phyloP scores from a whole-genome alignment of 805 yeast species.

The Saturnispora kantuleensis region DNA sequence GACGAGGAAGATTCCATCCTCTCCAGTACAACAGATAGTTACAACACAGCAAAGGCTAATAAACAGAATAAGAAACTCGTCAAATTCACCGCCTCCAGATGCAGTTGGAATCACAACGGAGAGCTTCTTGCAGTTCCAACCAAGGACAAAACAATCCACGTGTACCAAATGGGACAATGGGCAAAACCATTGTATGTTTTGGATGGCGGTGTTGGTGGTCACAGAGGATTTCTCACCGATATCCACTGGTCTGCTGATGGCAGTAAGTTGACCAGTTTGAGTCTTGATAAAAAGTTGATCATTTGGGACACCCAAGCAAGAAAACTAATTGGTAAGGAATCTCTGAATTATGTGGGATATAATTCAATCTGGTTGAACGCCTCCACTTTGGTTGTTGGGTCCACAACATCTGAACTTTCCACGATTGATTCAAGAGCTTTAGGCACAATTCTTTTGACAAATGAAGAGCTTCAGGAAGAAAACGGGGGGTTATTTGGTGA shows the following conservation, averaged over 20 bases:
- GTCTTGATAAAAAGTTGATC: slow-evolving; percentile 38
- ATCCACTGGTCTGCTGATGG: slow-evolving; percentile 56
- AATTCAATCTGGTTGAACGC: slow-evolving; percentile 10
- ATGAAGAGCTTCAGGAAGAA: slow-evolving; percentile 12
- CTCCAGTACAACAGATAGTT: slow-evolving; percentile 13
- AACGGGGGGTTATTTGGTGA: neutral
- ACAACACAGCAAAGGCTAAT: slow-evolving; percentile 10
- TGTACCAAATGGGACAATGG: slow-evolving; percentile 33
- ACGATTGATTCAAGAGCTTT: slow-evolving; percentile 11
- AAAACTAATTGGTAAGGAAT: slow-evolving; percentile 19
- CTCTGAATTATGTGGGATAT: slow-evolving; percentile 6
- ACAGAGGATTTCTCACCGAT: slow-evolving; percentile 33
- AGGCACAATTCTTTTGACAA: slow-evolving; percentile 1
- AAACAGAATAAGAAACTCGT: slow-evolving; percentile 29
- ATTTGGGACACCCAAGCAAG: slow-evolving; percentile 44
- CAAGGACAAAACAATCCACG: slow-evolving; percentile 35
- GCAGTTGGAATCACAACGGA: slow-evolving; percentile 68
- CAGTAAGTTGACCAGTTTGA: slow-evolving; percentile 47
- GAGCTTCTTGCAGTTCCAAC: slow-evolving; percentile 60
- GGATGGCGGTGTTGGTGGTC: slow-evolving; percentile 17
- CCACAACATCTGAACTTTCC: slow-evolving; percentile 9
- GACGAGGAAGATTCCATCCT: slow-evolving; percentile 24
- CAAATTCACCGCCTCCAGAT: slow-evolving; percentile 32
- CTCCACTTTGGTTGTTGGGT: slow-evolving; percentile 8
- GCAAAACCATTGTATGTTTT: slow-evolving; percentile 14